Percentiles rank a stretch among this genome's conserved stretches.
These are phyloP conservation scores for Ophryocystis elektroscirrha DNA, from an alignment of 169 alveolate genomes.

Conservation along the genomic window DNA sequence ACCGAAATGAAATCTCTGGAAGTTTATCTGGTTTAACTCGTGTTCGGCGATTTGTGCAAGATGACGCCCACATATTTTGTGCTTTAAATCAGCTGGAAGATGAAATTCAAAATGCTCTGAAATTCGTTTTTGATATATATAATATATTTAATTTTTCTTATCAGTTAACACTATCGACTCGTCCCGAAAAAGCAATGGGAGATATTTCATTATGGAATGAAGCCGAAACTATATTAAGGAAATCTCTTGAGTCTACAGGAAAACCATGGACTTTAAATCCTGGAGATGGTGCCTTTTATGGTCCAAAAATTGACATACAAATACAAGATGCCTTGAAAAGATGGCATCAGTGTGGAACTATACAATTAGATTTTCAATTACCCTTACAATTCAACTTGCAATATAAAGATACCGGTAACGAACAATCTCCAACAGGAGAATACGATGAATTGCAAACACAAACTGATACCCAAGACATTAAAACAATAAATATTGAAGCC, in stretches of 20 bases:
- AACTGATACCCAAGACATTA: background rate
- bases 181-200: constrained; percentile 86
- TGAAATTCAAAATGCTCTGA: constrained; percentile 66
- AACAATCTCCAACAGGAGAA: constrained; percentile 3
- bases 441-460: constrained; percentile 3
- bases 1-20: constrained; percentile 92
- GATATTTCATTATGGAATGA: constrained; percentile 69
- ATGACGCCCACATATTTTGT: constrained; percentile 98
- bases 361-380: constrained; percentile 89
- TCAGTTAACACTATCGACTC: constrained; percentile 75
- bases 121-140: constrained; percentile 71
- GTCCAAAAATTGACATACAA: constrained; percentile 94
- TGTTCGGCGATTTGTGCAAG: constrained; percentile 96
- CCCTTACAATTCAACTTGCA: constrained; percentile 87
- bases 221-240: constrained; percentile 74
- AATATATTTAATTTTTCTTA: constrained; percentile 71
- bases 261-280: constrained; percentile 54
- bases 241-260: constrained; percentile 65
- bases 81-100: constrained; percentile 65
- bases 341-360: constrained; percentile 94
- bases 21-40: constrained; percentile 78
- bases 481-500: background rate
- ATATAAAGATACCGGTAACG: constrained; percentile 65
- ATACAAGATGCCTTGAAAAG: constrained; percentile 83
- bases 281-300: constrained; percentile 99